A percentile compares a stretch with the other conserved stretches of the same genome.
These are phyloP conservation scores for Sicyos edulis DNA, from an alignment of 306 rosid genomes.

Conservation along the genomic window DNA sequence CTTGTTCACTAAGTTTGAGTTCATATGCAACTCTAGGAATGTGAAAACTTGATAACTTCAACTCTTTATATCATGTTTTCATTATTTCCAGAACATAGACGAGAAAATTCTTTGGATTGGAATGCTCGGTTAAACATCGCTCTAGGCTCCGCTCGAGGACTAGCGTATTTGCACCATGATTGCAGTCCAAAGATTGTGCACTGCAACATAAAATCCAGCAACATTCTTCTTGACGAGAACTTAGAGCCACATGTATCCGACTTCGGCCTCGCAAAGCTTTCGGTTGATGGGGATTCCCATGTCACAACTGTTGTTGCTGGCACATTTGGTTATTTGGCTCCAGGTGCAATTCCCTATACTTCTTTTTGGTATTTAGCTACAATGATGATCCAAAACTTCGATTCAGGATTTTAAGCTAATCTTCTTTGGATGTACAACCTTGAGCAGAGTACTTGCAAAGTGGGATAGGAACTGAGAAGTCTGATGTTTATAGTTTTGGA, in stretches of 20 bases:
- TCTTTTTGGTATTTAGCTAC: slow-evolving; percentile 16
- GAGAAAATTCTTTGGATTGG: slow-evolving; percentile 56
- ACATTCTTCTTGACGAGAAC: slow-evolving; percentile 78
- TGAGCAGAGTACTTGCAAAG: slow-evolving; percentile 80
- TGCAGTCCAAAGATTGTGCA: slow-evolving; percentile 86
- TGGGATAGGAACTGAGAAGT: slow-evolving; percentile 90
- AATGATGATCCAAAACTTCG: not conserved
- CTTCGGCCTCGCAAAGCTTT: slow-evolving; percentile 90
- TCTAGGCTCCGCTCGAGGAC: slow-evolving; percentile 93
- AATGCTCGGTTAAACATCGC: slow-evolving; percentile 67
- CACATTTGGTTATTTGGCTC: slow-evolving; percentile 93
- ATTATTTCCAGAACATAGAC: slow-evolving; percentile 28
- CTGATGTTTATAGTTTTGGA: slow-evolving; percentile 90
- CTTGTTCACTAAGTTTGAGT: slow-evolving; percentile 11
- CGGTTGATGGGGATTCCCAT: slow-evolving; percentile 89
- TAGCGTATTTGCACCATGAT: slow-evolving; percentile 87
- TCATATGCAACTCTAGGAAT: slow-evolving; percentile 12
- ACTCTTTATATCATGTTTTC: slow-evolving; percentile 4
- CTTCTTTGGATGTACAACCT: not conserved
- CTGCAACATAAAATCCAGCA: slow-evolving; percentile 90
- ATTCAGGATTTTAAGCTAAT: not conserved
- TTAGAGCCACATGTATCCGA: slow-evolving; percentile 86
- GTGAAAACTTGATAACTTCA: not conserved
- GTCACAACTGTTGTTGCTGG: slow-evolving; percentile 98
- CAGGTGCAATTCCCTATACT: slow-evolving; percentile 41